Evolutionary conservation across 805 yeast species (phyloP), one percentile per base, ranked within the genome.

Genomic region (Saturnispora ahearnii): DNA sequence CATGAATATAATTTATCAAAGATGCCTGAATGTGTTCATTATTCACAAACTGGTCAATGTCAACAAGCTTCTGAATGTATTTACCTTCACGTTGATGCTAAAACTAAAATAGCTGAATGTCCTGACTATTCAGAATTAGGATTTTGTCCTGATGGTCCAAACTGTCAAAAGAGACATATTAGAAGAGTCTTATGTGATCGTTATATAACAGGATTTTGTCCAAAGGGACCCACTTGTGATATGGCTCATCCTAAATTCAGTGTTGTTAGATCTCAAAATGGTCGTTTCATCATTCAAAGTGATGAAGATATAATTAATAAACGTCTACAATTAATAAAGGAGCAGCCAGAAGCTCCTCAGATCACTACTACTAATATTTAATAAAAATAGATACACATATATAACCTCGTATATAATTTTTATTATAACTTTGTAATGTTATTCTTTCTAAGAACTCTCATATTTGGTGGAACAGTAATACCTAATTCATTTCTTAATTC

Each of bases 21-120:
- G 67, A 91, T 93, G 95, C 98, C 98, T 3, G 99, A 93, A 65
- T 93, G 99, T 65, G 77, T 88, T 24, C 87, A 87, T 65, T 91
- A 78, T 65, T 75, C 88, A 41, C 82, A 87, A 63, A 81, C 79
- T 57, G 95, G 95, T 5, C 83, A 76, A 58, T 91, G 99, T 65
- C 84, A 95, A 5, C 96, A 89, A 64, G 78, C 89, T 0, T 93
- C 96, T 1, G 99, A 93, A 62, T 93, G 99, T 64, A 81, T 88
- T 49, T 93, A 88, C 65, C 72, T 87, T 48, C 99, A 93, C 63
- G 82, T 90, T 29, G 96, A 90, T 62, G 96, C 97, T 5, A 82
- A 78, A 59, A 78, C 84, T 57, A 86, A 85, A 65, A 81, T 90
- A n/a, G 95, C 96, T 0, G 86, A 83, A 52, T 93, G 99, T 61